Base-by-base conservation (phyloP, 306 rosid genomes). In the Pyrus betulifolia region DNA sequence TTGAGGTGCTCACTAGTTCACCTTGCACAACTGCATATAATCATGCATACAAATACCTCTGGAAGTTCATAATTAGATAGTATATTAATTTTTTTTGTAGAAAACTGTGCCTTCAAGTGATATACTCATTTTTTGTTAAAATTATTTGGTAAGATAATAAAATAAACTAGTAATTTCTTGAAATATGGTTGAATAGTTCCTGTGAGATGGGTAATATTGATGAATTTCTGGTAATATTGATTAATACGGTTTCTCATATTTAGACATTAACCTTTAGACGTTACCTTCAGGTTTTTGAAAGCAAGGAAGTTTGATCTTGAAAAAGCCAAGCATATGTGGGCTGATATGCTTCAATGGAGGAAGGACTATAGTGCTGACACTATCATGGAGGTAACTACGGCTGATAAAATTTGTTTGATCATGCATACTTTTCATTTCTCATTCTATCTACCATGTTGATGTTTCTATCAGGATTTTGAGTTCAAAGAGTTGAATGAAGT, bases 301-400 rank as follows among this genome's bases (percentile, higher is more conserved):
- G 99, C 99, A 70, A 93, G 99, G 80, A 95, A 92, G 76, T 90
- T 95, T 74, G 99, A 95, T 75, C 66, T 85, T 45, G 97, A 95
- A 74, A 95, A 87, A 27, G 97, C 99, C 70, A 95, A 92, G 92
- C 88, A 88, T 85, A 93, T 93, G 98, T 93, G 97, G 97, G 92
- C 91, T 4, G 97, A 93, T 81, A 93, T 93, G 98, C 87, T 93
- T 65, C 91, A 87, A 71, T 93, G 98, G 98, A 91, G 98, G 85
- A 89, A 80, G 85, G 98, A 93, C 21, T 93, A 87, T 66, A 88
- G 92, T 61, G 84, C 88, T 21, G 97, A 93, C 88, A 86, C 93
- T 55, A 86, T 93, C 40, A 86, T 80, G 86, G 91, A 91, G 91
- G 98, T 93, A 78, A 77, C 25, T 68, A 66, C 72, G 3, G 44